These are phyloP conservation scores for Suillus subluteus DNA, from an alignment of 768 basidiomycete species.

Conservation along the genomic window DNA sequence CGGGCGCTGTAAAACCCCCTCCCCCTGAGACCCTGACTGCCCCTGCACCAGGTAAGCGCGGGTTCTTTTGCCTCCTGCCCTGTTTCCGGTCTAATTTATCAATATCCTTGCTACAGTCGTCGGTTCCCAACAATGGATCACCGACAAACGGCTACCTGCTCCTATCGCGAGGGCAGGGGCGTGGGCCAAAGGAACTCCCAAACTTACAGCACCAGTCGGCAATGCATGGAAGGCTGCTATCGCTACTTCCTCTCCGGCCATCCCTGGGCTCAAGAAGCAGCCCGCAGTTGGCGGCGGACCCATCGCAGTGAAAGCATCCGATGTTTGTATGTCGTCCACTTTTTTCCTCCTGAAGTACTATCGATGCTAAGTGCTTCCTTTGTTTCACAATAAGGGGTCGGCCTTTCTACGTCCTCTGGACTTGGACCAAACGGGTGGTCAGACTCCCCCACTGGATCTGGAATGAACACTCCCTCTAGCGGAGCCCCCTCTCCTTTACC, in stretches of 20 bases:
- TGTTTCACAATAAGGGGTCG: constrained; percentile 1
- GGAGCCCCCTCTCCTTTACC: constrained; percentile 11
- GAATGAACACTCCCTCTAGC: constrained; percentile 20
- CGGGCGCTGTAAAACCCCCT: constrained; percentile 30
- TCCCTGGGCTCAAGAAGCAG: constrained; percentile 11
- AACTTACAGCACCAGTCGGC: constrained; percentile 25
- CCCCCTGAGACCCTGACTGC: constrained; percentile 28
- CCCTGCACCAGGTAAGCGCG: constrained; percentile 36
- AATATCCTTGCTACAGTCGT: constrained; percentile 25
- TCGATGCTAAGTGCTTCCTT: not conserved
- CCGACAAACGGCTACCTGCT: constrained; percentile 18
- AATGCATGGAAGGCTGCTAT: constrained; percentile 21
- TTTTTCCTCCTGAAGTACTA: too few relatives aligned
- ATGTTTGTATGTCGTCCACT: constrained; percentile 30
- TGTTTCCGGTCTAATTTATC: constrained; percentile 13
- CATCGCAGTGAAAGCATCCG: constrained; percentile 28
- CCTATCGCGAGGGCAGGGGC: constrained; percentile 16
- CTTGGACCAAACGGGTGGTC: constrained; percentile 21
- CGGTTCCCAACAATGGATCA: constrained; percentile 30
- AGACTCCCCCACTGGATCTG: constrained; percentile 19
- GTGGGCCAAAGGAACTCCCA: constrained; percentile 25
- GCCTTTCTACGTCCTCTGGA: not conserved
- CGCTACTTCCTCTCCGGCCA: constrained; percentile 13
- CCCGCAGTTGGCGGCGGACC: constrained; percentile 34
- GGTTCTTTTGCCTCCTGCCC: constrained; percentile 9